These are phyloP conservation scores for Diaporthe vaccinii DNA, from an alignment of 2,329 filamentous ascomycete species.

Conservation along the genomic window DNA sequence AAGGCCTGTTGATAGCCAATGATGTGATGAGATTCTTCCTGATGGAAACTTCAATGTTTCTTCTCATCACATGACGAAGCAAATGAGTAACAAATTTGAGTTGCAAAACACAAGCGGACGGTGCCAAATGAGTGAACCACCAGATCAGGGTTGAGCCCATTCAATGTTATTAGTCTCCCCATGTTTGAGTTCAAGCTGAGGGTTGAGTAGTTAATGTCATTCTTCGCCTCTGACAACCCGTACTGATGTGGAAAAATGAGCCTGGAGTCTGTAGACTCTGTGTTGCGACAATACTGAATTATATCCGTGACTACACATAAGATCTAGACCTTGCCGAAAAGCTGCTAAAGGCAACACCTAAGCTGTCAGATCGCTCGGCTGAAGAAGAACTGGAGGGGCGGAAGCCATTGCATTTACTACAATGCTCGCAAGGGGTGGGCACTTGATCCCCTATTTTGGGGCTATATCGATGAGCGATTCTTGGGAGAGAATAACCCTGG, in stretches of 20 bases:
- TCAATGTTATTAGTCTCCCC: too few relatives aligned
- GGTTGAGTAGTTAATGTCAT: too few relatives aligned
- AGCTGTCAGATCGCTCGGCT: not conserved
- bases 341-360: not conserved
- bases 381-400: not conserved
- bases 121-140: too few relatives aligned
- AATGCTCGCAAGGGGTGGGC: not conserved
- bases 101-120: too few relatives aligned
- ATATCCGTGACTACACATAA: too few relatives aligned
- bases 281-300: too few relatives aligned
- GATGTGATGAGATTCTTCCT: not conserved
- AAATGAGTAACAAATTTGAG: too few relatives aligned
- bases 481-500: not conserved
- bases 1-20: not conserved
- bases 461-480: not conserved
- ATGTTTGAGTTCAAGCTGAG: too few relatives aligned
- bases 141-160: too few relatives aligned
- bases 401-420: not conserved
- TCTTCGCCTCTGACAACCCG: too few relatives aligned
- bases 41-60: rapidly evolving
- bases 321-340: not conserved
- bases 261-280: too few relatives aligned
- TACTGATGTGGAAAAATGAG: too few relatives aligned
- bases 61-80: not conserved
- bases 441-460: not conserved